phyloP scores from a whole-genome alignment of 768 basidiomycete species.

The Dentipellis sp. region DNA sequence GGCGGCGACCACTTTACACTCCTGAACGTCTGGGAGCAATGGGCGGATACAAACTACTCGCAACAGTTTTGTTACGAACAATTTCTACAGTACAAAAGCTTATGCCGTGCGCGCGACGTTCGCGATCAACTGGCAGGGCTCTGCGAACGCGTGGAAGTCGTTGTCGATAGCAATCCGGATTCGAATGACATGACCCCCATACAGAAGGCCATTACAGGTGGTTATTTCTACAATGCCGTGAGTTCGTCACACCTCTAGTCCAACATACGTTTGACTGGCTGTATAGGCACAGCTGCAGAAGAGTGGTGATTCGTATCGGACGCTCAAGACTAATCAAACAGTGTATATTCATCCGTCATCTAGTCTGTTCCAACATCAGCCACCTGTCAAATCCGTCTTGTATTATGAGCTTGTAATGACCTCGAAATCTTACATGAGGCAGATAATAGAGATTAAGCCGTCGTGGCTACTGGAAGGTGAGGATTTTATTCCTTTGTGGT shows the following conservation, averaged over 20 bases:
- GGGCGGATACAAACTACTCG: conserved; percentile 96
- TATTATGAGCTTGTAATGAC: conserved; percentile 99
- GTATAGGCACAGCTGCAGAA: conserved; percentile 82
- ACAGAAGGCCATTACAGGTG: conserved; percentile 91
- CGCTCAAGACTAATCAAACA: conserved; percentile 91
- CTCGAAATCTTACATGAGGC: conserved; percentile 94
- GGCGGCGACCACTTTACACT: conserved; percentile 98
- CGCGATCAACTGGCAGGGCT: conserved; percentile 90
- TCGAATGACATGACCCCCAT: conserved; percentile 86
- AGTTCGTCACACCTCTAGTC: conserved; percentile 18
- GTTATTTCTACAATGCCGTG: conserved; percentile 94
- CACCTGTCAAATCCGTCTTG: conserved; percentile 80
- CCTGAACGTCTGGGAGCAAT: conserved; percentile 97
- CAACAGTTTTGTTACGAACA: conserved; percentile 97
- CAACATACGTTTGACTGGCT: background rate
- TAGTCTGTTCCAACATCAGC: conserved; percentile 90
- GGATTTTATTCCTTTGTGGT: conserved; percentile 17
- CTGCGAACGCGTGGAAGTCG: conserved; percentile 95
- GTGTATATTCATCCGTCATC: conserved; percentile 97
- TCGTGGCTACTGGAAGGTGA: conserved; percentile 85
- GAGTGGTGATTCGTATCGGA: conserved; percentile 94
- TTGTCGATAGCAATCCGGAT: conserved; percentile 82
- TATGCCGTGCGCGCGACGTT: conserved; percentile 92
- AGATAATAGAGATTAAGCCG: conserved; percentile 98
- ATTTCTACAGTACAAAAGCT: conserved; percentile 89